These are phyloP conservation scores for Salix dunnii DNA, from an alignment of 345 rosid genomes.

Conservation along the genomic window DNA sequence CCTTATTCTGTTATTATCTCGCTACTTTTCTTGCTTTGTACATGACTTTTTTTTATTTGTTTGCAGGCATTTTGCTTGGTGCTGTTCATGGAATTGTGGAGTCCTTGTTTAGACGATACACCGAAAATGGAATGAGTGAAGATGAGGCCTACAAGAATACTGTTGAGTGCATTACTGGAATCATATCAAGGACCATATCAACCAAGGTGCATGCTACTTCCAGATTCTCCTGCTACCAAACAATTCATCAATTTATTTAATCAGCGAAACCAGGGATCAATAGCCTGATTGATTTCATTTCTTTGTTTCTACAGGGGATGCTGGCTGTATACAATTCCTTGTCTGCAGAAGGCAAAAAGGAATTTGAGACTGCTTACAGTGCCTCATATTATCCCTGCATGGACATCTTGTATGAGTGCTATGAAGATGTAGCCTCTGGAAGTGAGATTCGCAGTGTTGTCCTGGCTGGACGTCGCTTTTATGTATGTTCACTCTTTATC, in stretches of 20 bases:
- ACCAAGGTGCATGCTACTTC: constrained; percentile 44
- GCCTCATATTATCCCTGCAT: constrained; percentile 79
- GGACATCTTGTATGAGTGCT: constrained; percentile 86
- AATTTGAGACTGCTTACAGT: constrained; percentile 72
- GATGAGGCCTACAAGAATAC: constrained; percentile 82
- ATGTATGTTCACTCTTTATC: constrained; percentile 32
- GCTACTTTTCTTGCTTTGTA: background rate
- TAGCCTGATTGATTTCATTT: background rate
- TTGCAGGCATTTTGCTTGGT: constrained; percentile 77
- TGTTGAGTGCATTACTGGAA: constrained; percentile 86
- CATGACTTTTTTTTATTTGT: constrained; percentile 4
- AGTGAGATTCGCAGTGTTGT: constrained; percentile 87
- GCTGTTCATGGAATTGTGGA: constrained; percentile 93
- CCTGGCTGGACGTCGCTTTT: constrained; percentile 87
- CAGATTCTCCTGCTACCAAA: background rate
- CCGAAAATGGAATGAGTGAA: constrained; percentile 76
- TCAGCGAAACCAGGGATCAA: background rate
- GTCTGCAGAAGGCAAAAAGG: constrained; percentile 69
- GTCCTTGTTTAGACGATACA: constrained; percentile 78
- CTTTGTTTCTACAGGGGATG: constrained; percentile 58
- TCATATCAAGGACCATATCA: constrained; percentile 70
- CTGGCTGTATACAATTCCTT: constrained; percentile 80
- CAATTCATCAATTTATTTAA: background rate
- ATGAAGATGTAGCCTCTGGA: constrained; percentile 82
- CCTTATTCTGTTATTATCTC: too few species aligned